Base-by-base conservation (phyloP, 192 early-diverging fungal species). In the Mortierella alpina region DNA sequence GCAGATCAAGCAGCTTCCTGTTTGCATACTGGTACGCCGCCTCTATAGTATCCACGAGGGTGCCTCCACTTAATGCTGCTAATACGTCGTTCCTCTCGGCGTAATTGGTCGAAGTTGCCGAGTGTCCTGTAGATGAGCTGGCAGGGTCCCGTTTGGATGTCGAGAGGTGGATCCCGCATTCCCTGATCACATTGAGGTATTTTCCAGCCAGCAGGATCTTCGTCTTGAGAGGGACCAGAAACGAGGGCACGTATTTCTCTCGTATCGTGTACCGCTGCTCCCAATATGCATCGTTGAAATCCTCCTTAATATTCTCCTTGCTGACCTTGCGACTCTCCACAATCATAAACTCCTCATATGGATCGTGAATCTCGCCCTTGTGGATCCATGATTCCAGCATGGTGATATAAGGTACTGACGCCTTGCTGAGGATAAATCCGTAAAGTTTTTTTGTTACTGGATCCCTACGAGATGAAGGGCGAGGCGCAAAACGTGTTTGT, bases 261-360 rank as follows among this genome's bases (percentile, higher is more conserved):
- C 91, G 82, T 17, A 95, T 76, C 7, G 90, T 90, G 74, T 96
- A 96, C 10, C 93, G 86, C 62, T 88, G 86, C 49, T 94, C 93
- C 95, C 95, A 96, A 64, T 95, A 96, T 15, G 87, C 89, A 57
- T 95, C 91, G 53, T 91, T 95, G 59, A 93, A 92, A 69, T 96
- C 95, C n/a, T 91, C 90, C 53, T 87, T 88, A 9, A 93, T 73
- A 45, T 85, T 84, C 56, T 87, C 88, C 57, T 88, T 90, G 47
- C 75, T 85, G 14, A 88, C 86, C 13, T 86, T 87, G 59, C 85
- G 80, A 40, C 89, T 90, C 69, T 93, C 92, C 45, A 90, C 85
- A 42, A 99, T 88, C 93, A 99, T 96, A 75, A 98, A 99, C 75
- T 99, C 98, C 68, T 93, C 89, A 55, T 91, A 89, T 17, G 92